These are phyloP conservation scores for Exidia glandulosa DNA, from an alignment of 768 basidiomycete genomes.

Conservation along the genomic window DNA sequence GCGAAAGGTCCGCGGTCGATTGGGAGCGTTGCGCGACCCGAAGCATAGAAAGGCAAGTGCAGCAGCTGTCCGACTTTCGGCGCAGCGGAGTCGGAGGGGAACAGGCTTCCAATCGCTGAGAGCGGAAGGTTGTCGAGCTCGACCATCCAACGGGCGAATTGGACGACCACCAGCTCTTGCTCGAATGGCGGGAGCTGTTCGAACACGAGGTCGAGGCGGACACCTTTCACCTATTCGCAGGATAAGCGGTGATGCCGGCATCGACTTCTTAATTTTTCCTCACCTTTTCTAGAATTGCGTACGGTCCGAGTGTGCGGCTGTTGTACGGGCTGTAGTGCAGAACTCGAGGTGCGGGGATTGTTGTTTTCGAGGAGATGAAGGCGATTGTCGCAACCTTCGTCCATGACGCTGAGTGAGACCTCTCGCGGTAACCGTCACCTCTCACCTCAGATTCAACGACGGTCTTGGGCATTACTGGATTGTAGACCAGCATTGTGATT, in stretches of 20 bases:
- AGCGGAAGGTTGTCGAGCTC: conserved; percentile 18
- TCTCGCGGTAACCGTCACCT: not conserved
- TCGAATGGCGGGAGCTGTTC: conserved; percentile 12
- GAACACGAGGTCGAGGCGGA: conserved; percentile 17
- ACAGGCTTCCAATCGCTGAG: conserved; percentile 19
- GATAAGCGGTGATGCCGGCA: not conserved
- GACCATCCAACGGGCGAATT: conserved; percentile 20
- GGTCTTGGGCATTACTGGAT: conserved; percentile 1
- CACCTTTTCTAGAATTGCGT: conserved; percentile 18
- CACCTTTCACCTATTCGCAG: conserved; percentile 15
- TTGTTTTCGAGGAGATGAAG: conserved; percentile 16
- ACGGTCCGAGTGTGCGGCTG: conserved; percentile 10
- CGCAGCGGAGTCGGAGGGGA: conserved; percentile 1
- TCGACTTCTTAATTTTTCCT: no score
- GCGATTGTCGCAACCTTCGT: conserved; percentile 19
- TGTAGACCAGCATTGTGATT: conserved; percentile 11
- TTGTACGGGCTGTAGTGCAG: conserved; percentile 7
- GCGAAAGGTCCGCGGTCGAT: conserved; percentile 23
- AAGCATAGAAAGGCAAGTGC: conserved; percentile 18
- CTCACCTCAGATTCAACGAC: conserved; percentile 8
- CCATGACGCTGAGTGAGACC: conserved; percentile 13
- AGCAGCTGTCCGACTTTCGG: conserved; percentile 10
- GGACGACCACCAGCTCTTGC: conserved; percentile 17
- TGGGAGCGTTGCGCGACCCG: conserved; percentile 18
- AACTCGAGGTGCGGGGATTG: conserved; percentile 17